Conservation (phyloP, 805 yeast genomes). For the Ogataea glucozyma region DNA sequence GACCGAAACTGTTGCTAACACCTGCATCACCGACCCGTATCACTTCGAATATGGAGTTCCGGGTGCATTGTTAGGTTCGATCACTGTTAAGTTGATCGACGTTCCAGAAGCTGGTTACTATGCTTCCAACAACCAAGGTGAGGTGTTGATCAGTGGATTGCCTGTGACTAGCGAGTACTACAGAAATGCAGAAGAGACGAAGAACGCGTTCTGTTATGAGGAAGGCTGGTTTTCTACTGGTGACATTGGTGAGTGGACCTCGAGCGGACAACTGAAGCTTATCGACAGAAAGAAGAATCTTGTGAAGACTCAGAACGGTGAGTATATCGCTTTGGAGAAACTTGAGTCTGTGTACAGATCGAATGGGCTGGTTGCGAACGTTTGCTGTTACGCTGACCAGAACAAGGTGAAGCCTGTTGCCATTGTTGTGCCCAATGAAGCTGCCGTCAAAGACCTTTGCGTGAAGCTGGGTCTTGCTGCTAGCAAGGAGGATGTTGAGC, state of each 20-base stretch:
- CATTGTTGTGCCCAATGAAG: constrained; percentile 80
- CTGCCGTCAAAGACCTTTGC: constrained; percentile 60
- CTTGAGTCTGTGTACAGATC: constrained; percentile 90
- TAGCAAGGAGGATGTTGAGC: constrained; percentile 39
- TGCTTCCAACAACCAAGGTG: constrained; percentile 93
- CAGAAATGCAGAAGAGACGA: constrained; percentile 80
- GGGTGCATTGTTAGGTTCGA: constrained; percentile 80
- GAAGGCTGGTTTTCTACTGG: constrained; percentile 97
- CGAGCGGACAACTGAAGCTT: constrained; percentile 73
- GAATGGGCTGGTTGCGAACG: constrained; percentile 68
- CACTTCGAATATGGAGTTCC: constrained; percentile 72
- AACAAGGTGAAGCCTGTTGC: constrained; percentile 89
- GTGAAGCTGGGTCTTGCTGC: constrained; percentile 54
- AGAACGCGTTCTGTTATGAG: constrained; percentile 64
- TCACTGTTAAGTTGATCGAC: constrained; percentile 87
- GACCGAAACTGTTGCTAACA: constrained; percentile 93
- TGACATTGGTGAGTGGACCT: constrained; percentile 93
- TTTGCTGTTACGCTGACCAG: constrained; percentile 92
- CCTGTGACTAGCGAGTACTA: constrained; percentile 76
- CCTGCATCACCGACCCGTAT: constrained; percentile 64
- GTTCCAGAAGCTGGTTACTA: constrained; percentile 88
- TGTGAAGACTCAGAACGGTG: constrained; percentile 95
- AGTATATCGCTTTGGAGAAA: constrained; percentile 95
- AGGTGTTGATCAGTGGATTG: constrained; percentile 76
- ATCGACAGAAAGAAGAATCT: constrained; percentile 95